phyloP scores from a whole-genome alignment of 257 asterid genomes.

The Salvia hispanica region DNA sequence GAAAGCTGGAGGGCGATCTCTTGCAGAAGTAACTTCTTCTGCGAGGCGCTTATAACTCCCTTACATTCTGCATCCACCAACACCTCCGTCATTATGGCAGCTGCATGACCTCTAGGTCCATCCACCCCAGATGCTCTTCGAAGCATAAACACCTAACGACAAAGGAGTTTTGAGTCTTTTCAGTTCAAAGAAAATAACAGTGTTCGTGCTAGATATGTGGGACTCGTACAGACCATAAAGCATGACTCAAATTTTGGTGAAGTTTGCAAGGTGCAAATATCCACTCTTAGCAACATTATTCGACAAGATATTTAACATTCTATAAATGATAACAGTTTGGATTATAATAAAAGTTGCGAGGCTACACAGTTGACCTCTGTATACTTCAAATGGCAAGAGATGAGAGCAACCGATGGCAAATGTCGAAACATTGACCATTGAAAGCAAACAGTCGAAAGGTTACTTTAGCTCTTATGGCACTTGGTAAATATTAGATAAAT shows the following conservation, averaged over 20 bases:
- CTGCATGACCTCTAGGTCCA: conserved; percentile 82
- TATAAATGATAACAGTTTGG: not conserved
- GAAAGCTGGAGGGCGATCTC: conserved; percentile 80
- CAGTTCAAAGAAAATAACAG: not conserved
- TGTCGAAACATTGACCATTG: not conserved
- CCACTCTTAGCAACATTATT: not conserved
- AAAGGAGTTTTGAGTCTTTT: not conserved
- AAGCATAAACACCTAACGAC: conserved; percentile 68
- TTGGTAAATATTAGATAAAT: too few species aligned
- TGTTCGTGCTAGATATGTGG: not conserved
- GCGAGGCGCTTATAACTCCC: conserved; percentile 68
- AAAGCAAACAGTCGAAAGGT: not conserved
- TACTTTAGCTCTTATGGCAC: not conserved
- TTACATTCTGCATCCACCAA: conserved; percentile 79
- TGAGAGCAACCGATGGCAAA: not conserved
- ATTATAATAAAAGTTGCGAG: not conserved
- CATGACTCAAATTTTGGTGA: not conserved
- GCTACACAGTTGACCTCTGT: not conserved
- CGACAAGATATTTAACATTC: not conserved
- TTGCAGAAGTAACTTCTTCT: conserved; percentile 74
- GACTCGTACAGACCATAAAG: not conserved
- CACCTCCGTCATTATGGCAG: conserved; percentile 82
- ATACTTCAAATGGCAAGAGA: not conserved
- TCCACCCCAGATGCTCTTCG: conserved; percentile 65
- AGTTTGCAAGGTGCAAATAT: not conserved